Percentiles rank a stretch among this genome's conserved stretches.
phyloP scores from a whole-genome alignment of 2,329 filamentous ascomycete species.

The Aspergillus sp. region DNA sequence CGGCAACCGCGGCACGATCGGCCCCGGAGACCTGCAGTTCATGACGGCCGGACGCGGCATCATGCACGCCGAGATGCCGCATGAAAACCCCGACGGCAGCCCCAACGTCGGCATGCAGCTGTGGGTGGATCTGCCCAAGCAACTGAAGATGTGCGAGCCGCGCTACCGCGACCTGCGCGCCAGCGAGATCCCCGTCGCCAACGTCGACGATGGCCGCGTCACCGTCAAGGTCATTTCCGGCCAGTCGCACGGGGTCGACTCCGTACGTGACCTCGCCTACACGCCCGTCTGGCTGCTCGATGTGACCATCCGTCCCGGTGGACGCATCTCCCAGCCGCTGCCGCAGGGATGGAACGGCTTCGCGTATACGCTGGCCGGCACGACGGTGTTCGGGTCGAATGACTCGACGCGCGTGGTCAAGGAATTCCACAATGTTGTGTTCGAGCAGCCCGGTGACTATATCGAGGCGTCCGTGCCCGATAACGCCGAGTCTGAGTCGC shows the following conservation, averaged over 20 bases:
- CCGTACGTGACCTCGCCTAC: conserved; percentile 85
- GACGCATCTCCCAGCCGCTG: conserved; percentile 70
- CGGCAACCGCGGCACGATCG: conserved; percentile 79
- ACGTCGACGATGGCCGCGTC: conserved; percentile 70
- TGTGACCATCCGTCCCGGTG: conserved; percentile 75
- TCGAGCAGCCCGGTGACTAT: conserved; percentile 74
- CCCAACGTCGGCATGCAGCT: conserved; percentile 87
- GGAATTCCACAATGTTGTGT: conserved; percentile 85
- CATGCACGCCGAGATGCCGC: conserved; percentile 94
- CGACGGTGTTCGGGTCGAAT: conserved; percentile 59
- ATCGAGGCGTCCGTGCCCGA: conserved; percentile 69
- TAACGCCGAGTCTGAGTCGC: conserved; percentile 56
- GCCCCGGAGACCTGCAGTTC: conserved; percentile 89
- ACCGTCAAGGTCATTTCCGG: conserved; percentile 88
- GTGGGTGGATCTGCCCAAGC: conserved; percentile 85
- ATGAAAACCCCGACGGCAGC: conserved; percentile 70
- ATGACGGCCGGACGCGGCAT: conserved; percentile 94
- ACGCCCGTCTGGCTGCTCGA: conserved; percentile 97
- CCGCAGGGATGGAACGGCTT: conserved; percentile 88
- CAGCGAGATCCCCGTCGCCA: conserved; percentile 74
- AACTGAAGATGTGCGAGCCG: conserved; percentile 85
- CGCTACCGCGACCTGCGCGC: conserved; percentile 84
- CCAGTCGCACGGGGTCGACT: conserved; percentile 78
- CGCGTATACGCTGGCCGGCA: conserved; percentile 78
- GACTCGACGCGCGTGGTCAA: conserved; percentile 28